Conservation (phyloP, 257 asterid genomes). For the Sherardia arvensis region DNA sequence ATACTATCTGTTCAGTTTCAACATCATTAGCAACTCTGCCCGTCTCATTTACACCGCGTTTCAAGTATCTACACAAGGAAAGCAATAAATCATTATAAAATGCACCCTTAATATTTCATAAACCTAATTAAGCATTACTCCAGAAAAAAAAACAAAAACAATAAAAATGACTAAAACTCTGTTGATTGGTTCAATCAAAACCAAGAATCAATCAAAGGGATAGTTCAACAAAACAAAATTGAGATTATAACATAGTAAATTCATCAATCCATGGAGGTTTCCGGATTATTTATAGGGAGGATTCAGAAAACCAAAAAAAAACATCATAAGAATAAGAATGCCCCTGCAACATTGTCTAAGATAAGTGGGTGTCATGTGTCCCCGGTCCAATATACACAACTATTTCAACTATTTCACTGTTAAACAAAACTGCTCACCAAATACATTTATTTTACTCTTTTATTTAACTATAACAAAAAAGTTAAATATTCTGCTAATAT, state of each 20-base stretch:
- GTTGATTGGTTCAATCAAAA: neutral
- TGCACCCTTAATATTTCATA: neutral
- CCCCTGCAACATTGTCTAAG: neutral
- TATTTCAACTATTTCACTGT: neutral
- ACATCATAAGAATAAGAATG: neutral
- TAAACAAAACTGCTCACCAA: neutral
- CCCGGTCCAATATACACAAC: neutral
- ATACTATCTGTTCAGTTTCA: conserved; percentile 82
- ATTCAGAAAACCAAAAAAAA: neutral
- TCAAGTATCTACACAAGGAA: conserved; percentile 57
- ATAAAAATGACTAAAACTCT: neutral
- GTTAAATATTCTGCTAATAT: too few species aligned
- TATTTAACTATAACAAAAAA: too few species aligned
- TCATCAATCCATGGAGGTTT: neutral
- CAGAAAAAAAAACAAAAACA: neutral
- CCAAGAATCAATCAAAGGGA: neutral
- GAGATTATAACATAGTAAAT: neutral
- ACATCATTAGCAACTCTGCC: conserved; percentile 98
- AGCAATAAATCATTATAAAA: conserved; percentile 7
- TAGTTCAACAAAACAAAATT: neutral
- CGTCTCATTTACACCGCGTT: conserved; percentile 85
- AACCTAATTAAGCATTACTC: neutral
- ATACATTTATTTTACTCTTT: neutral
- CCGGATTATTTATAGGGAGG: neutral
- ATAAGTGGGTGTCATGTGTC: neutral